Evolutionary conservation across 768 basidiomycete species (phyloP), one percentile per base, ranked within the genome.

Genomic region (Neoboletus brunneissimus): DNA sequence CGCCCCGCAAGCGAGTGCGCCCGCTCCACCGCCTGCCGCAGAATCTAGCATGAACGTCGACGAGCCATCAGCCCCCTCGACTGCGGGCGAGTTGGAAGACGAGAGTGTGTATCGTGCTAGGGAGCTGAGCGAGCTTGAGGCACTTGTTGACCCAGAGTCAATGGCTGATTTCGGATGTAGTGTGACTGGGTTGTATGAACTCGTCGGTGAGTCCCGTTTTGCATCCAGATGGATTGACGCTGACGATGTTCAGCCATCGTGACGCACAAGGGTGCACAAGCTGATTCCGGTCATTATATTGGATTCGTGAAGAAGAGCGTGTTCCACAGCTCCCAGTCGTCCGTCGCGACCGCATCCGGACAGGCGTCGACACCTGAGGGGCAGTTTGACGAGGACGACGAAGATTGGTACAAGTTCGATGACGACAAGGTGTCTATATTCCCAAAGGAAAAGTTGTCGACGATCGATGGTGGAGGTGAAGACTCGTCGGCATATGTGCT

Each of bases 331-430:
- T 23, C 56, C 22, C 59, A 50, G 45, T 22, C 52, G 46, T 34
- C 44, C 0, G 49, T 34, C 15, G 51, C 55, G 11, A 45, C 50
- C 25, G 49, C 49, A 0, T 41, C 63, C 12, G 55, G 20, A 29
- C 37, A 60, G 23, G 56, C 51, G 18, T 57, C 66, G 20, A 49
- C 47, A 20, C 51, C 61, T 20, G 65, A 59, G 13, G 47, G 64
- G 25, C 55, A 59, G 20, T 64, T 64, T 45, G 79, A 78, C 54
- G 70, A 86, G 47, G 84, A 85, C 44, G 86, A 91, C 48, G 87
- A 89, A 58, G 88, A 89, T 67, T 91, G 96, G 96, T 91, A 89
- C 76, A 96, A 95, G 75, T 98, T 95, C 66, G 96, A 98, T 65
- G 94, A 98, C 63, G 93, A 96, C 61, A 96, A 93, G 74, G 95